phyloP scores from a whole-genome alignment of 306 rosid species.

The Vigna trinervia region DNA sequence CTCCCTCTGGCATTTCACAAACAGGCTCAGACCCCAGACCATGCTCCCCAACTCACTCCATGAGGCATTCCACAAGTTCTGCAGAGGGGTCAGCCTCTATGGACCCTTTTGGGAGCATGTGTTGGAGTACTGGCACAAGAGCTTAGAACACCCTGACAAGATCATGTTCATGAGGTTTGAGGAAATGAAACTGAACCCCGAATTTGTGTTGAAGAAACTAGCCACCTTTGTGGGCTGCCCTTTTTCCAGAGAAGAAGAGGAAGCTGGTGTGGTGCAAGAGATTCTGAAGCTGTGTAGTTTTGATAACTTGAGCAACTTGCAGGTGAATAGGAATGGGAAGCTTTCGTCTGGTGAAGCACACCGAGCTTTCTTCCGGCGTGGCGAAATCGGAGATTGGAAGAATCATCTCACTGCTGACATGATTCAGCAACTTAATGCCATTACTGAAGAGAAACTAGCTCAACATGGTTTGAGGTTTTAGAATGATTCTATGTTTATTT shows the following conservation, averaged over 20 bases:
- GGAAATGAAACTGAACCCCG: neutral
- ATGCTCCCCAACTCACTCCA: neutral
- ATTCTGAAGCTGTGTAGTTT: conserved; percentile 6
- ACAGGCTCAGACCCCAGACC: neutral
- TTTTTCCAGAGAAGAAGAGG: neutral
- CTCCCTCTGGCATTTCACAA: conserved; percentile 31
- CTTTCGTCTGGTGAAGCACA: neutral
- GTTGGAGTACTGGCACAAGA: neutral
- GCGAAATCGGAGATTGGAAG: conserved; percentile 1
- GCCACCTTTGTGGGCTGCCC: conserved; percentile 2
- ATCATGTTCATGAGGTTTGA: conserved; percentile 5
- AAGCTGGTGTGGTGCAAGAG: neutral
- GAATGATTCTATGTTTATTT: neutral
- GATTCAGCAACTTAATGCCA: neutral
- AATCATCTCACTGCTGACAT: neutral
- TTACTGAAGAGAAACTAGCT: neutral
- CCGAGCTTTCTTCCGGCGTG: conserved; percentile 9
- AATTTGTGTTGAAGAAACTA: neutral
- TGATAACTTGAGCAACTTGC: conserved; percentile 15
- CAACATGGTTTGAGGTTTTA: conserved; percentile 1
- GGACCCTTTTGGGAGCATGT: conserved; percentile 11
- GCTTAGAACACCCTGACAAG: neutral
- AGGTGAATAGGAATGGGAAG: neutral
- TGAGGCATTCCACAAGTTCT: neutral
- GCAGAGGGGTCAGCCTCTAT: neutral